These are phyloP conservation scores for Pseudogymnoascus sp. DNA, from an alignment of 2,329 filamentous ascomycete species.

Conservation along the genomic window DNA sequence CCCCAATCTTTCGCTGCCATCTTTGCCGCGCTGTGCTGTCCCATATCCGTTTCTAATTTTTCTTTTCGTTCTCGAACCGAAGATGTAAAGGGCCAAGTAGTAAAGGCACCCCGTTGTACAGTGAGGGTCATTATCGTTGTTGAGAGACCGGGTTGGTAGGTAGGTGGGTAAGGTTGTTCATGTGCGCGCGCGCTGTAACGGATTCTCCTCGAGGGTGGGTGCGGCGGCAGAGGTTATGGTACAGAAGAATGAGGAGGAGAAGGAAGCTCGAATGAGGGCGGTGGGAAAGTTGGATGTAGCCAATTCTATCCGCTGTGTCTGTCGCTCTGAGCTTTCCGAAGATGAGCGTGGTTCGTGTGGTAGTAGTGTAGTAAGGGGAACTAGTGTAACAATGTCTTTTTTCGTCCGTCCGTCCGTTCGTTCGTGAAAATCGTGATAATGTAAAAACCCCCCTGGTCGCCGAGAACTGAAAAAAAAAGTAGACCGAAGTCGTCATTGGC, in stretches of 20 bases:
- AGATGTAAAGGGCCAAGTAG: neutral
- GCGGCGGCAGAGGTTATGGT: neutral
- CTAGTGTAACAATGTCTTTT: conserved; percentile 10
- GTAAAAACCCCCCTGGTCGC: conserved; percentile 1
- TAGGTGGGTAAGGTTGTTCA: neutral
- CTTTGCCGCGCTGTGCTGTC: neutral
- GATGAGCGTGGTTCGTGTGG: neutral
- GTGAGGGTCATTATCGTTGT: neutral
- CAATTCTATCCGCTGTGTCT: no score
- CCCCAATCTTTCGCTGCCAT: neutral
- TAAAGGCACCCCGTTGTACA: neutral
- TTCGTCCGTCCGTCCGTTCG: neutral
- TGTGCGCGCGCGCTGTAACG: neutral
- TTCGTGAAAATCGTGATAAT: conserved; percentile 10
- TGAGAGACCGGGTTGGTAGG: neutral
- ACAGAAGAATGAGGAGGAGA: conserved; percentile 4
- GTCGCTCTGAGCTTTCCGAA: neutral
- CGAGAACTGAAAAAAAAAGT: neutral
- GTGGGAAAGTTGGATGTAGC: neutral
- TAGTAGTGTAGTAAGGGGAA: neutral
- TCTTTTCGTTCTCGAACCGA: neutral
- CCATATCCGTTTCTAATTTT: neutral
- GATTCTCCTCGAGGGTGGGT: neutral
- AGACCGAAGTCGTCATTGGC: neutral
- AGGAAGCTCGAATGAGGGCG: neutral